A percentile compares a stretch with the other conserved stretches of the same genome.
phyloP scores from a whole-genome alignment of 306 rosid genomes.

The Quercus glauca region DNA sequence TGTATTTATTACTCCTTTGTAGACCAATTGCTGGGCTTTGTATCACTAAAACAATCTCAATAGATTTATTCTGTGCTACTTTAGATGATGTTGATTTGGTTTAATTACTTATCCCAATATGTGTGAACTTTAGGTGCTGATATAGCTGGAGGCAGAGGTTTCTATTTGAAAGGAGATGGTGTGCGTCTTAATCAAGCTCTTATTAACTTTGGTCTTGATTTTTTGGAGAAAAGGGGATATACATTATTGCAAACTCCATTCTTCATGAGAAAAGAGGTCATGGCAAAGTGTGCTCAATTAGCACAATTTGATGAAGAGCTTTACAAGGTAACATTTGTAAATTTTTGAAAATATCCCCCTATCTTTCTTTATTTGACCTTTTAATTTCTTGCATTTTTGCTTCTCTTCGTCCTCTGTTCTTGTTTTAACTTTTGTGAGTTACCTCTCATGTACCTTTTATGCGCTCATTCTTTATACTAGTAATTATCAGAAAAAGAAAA shows the following conservation, averaged over 20 bases:
- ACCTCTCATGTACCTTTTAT: not conserved
- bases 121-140: constrained; percentile 63
- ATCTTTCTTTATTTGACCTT: not conserved
- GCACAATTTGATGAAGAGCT: constrained; percentile 98
- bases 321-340: constrained; percentile 58
- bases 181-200: constrained; percentile 95
- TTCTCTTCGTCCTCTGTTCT: not conserved
- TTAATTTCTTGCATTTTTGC: not conserved
- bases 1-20: not conserved
- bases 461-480: not conserved
- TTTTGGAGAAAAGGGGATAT: constrained; percentile 75
- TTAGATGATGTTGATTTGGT: not conserved
- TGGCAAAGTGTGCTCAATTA: constrained; percentile 95
- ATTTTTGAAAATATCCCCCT: constrained; percentile 3
- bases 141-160: constrained; percentile 96
- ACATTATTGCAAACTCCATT: constrained; percentile 81
- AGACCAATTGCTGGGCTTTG: not conserved
- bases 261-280: constrained; percentile 89
- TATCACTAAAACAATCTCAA: not conserved
- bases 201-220: constrained; percentile 80
- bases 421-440: not conserved
- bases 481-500: not conserved
- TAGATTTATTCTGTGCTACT: not conserved
- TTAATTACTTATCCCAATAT: constrained; percentile 14
- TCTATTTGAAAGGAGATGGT: constrained; percentile 86